A percentile compares a stretch with the other conserved stretches of the same genome.
Conservation (phyloP, 129 eudicot species). For the Flaveria sonorensis region DNA sequence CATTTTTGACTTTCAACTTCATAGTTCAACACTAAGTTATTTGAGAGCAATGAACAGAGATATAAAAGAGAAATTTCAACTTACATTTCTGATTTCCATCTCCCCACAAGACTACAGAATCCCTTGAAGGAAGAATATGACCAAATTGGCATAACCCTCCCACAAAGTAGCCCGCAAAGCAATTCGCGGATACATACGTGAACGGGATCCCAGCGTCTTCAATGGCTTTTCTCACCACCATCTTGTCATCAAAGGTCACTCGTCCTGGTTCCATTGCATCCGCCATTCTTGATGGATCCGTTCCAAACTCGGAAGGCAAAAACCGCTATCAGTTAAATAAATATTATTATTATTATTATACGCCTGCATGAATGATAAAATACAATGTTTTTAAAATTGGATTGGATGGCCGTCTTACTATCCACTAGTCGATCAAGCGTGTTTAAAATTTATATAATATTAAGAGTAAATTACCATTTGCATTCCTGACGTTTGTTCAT, state of each 20-base stretch:
- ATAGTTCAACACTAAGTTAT: no score
- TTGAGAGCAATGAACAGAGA: no score
- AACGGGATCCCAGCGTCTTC: constrained; percentile 47
- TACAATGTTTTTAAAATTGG: no score
- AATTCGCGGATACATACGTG: constrained; percentile 46
- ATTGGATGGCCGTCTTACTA: no score
- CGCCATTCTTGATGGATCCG: constrained; percentile 49
- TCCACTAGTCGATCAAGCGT: no score
- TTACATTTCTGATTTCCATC: constrained; percentile 61
- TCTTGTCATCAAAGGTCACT: constrained; percentile 51
- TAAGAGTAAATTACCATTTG: no score
- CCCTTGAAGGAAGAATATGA: constrained; percentile 48
- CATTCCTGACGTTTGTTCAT: no score
- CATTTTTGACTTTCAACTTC: no score
- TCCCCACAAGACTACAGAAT: constrained; percentile 44
- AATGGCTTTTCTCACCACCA: constrained; percentile 46
- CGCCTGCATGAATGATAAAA: no score
- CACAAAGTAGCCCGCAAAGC: constrained; percentile 50
- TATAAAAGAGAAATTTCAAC: neutral
- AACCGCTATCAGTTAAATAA: constrained; percentile 31
- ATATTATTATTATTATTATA: no score
- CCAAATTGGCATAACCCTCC: constrained; percentile 55
- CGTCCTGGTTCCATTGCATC: constrained; percentile 49
- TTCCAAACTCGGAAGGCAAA: constrained; percentile 56
- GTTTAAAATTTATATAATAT: no score